Conservation (phyloP, 225 moss, liverwort and hornwort genomes). For the Pseudisothecium myosuroides region DNA sequence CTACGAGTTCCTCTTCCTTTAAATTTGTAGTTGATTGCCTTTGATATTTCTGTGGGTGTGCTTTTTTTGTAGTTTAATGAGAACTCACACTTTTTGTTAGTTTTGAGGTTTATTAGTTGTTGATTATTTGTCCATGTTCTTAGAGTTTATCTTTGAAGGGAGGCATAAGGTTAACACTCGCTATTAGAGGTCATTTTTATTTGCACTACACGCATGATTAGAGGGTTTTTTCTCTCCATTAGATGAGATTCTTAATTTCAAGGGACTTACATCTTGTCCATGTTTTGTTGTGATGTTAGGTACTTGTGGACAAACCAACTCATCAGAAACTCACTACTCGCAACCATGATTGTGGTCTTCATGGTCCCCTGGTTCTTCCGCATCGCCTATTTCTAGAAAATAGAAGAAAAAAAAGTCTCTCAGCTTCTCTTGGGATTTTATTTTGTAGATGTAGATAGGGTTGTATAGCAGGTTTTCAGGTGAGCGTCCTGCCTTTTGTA, state of each 20-base stretch:
- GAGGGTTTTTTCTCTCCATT: not conserved
- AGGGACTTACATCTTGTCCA: slow-evolving; percentile 7
- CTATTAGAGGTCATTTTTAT: not conserved
- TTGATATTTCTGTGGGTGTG: not conserved
- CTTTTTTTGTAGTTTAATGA: not conserved
- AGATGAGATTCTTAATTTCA: not conserved
- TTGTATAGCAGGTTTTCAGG: not conserved
- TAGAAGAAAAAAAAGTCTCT: not conserved
- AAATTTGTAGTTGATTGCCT: not conserved
- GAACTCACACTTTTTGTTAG: not conserved
- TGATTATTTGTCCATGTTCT: not conserved
- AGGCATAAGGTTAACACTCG: not conserved
- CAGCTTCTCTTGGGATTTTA: not conserved
- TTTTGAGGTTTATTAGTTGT: not conserved
- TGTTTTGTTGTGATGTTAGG: slow-evolving; percentile 33
- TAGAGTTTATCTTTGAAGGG: not conserved
- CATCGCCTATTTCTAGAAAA: slow-evolving; percentile 43
- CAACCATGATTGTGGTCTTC: slow-evolving; percentile 49
- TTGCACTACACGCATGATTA: not conserved
- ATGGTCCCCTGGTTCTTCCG: slow-evolving; percentile 69
- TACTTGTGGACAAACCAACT: slow-evolving; percentile 56
- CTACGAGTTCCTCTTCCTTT: not conserved
- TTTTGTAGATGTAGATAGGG: not conserved
- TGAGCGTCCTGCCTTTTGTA: not conserved
- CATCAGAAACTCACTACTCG: slow-evolving; percentile 41